phyloP scores from a whole-genome alignment of 2,329 filamentous ascomycete genomes.

The Scedosporium aurantiacum region DNA sequence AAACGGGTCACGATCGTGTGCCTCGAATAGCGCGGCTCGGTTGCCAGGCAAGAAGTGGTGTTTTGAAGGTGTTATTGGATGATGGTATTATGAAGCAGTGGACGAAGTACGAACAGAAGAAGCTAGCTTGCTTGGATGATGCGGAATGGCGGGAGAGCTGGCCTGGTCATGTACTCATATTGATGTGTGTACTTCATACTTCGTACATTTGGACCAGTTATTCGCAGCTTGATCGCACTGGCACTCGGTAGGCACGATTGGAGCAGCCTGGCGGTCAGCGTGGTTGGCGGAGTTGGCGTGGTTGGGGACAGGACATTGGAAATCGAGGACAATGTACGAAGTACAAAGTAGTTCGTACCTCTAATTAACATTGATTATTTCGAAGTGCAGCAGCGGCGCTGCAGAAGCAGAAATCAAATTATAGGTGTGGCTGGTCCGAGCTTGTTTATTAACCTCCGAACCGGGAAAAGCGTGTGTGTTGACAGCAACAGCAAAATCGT shows the following conservation, averaged over 20 bases:
- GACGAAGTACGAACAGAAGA: too few species aligned
- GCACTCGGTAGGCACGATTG: background rate
- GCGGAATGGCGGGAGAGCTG: too few species aligned
- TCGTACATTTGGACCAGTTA: background rate
- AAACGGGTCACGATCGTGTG: background rate
- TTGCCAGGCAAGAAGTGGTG: background rate
- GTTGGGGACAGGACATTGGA: background rate
- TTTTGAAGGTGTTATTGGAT: background rate
- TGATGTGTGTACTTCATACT: too few species aligned
- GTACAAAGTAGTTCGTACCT: too few species aligned
- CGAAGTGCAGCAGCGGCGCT: too few species aligned
- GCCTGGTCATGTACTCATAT: too few species aligned
- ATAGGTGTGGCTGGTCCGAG: background rate
- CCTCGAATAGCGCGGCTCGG: background rate
- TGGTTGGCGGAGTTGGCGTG: background rate
- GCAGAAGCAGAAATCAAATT: background rate
- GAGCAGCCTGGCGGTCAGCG: background rate
- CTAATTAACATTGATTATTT: too few species aligned
- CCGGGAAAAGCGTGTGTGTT: slow-evolving; percentile 4
- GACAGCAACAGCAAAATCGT: slow-evolving; percentile 1
- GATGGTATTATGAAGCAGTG: background rate
- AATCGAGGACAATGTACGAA: too few species aligned
- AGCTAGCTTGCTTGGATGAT: background rate
- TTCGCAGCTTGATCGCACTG: background rate
- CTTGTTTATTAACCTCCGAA: slow-evolving; percentile 7